Base-by-base conservation (phyloP, 2,329 filamentous ascomycete species). In the Botrytis paeoniae region DNA sequence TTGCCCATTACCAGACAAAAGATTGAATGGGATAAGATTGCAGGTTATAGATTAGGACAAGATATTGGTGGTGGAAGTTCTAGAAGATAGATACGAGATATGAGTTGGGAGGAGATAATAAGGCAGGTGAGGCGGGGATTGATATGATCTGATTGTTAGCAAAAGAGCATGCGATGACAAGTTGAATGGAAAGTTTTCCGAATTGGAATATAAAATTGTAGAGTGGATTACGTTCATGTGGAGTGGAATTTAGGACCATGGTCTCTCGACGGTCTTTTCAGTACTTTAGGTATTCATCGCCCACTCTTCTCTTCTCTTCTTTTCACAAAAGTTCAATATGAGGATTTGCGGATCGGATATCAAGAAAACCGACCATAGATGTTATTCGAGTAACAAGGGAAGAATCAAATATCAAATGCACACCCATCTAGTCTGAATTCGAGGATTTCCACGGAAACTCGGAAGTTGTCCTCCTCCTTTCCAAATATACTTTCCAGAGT, bases 11-110 rank as follows among this genome's bases (percentile, higher is more conserved):
- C 96, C 75, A 91, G 96, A 81, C 96, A 99, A 86, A 98, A 98
- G 88, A 95, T 99, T 78, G 96, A 99, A 84, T 99, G 96, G 96
- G 95, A 99, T 83, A 98, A 97, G 86, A 93, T 99, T 77, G 92
- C 93, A 63, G 94, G 94, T 78, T 99, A 99, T 85, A 88, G 94
- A 74, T 85, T 97, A 78, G 92, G 93, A 39, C 92, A 94, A 82
- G 92, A 93, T 80, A 93, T 94, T 82, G 90, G 91, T 29, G 91
- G 91, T 68, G 90, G 90, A 70, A 89, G 89, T 78, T 85, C 85
- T 65, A 85, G 85, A 80, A 83, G 85, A 82, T 89, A 84, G 74
- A 48, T 59, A 6, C 63, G 72, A 57, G n/a, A 29, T 29, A 43
- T 14, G 35, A 14, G 5, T 8, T 25, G 10, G 20, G 20, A 29